These are phyloP conservation scores for Magnaporthiopsis rhizophila DNA, from an alignment of 2,329 filamentous ascomycete species.

Conservation along the genomic window DNA sequence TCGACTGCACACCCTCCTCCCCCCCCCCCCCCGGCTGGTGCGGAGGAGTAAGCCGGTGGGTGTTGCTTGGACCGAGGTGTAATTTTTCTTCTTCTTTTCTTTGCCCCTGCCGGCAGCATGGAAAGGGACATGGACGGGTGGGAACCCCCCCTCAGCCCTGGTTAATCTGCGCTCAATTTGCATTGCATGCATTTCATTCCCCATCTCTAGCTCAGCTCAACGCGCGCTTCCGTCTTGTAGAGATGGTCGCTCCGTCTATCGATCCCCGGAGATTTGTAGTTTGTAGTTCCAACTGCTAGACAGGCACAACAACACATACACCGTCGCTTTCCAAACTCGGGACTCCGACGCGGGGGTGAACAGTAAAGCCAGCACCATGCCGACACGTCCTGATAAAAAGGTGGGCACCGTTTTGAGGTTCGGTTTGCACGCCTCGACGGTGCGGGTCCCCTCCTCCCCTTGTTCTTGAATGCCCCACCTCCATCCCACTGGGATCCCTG, in stretches of 20 bases:
- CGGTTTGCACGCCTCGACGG: constrained; percentile 5
- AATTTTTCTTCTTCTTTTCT: not conserved
- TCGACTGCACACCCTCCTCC: not conserved
- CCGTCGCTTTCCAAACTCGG: not conserved
- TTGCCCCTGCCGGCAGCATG: too few relatives aligned
- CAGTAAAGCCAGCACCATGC: not conserved
- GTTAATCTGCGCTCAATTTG: too few relatives aligned
- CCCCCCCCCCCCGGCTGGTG: not conserved
- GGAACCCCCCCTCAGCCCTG: too few relatives aligned
- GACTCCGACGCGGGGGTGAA: not conserved
- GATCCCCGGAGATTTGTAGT: not conserved
- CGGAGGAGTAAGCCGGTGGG: not conserved
- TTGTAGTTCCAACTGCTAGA: not conserved
- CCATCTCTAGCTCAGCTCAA: too few relatives aligned
- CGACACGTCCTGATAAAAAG: not conserved
- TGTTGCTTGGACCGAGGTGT: not conserved
- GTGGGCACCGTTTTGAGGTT: not conserved
- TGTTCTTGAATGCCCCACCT: not conserved
- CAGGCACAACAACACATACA: not conserved
- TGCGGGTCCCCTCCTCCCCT: not conserved
- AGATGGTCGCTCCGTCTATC: not conserved
- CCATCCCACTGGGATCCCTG: not conserved
- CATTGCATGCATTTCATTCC: too few relatives aligned
- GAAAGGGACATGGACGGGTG: too few relatives aligned
- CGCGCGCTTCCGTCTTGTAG: too few relatives aligned